A percentile compares a stretch with the other conserved stretches of the same genome.
Evolutionary conservation across 2,329 filamentous ascomycete species (phyloP).

Genomic region (Diplocarpon mali): DNA sequence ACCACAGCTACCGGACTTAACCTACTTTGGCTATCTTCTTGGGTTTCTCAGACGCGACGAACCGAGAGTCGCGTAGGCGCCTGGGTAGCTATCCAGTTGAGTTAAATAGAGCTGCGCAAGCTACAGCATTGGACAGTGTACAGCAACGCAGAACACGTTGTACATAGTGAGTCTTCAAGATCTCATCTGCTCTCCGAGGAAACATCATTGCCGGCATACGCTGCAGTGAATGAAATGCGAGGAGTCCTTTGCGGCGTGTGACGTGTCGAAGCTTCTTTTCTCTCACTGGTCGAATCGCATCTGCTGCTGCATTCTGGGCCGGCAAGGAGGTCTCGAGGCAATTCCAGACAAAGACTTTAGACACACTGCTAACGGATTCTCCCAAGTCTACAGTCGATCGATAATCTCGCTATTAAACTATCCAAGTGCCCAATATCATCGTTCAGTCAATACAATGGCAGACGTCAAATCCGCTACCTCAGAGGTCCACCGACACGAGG

Average conservation of each 20-base stretch:
- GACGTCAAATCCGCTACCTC: constrained; percentile 18
- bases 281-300: constrained; percentile 10
- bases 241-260: constrained; percentile 10
- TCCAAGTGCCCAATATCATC: not conserved
- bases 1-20: no score
- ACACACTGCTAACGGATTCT: constrained; percentile 11
- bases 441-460: constrained; percentile 19
- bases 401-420: not conserved
- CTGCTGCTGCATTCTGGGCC: constrained; percentile 5
- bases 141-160: constrained; percentile 10
- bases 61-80: no score
- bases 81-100: no score
- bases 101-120: not conserved
- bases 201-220: constrained; percentile 7
- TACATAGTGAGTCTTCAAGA: constrained; percentile 10
- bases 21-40: no score
- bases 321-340: constrained; percentile 7
- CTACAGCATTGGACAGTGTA: constrained; percentile 12
- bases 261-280: constrained; percentile 20
- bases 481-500: constrained; percentile 16
- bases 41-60: no score
- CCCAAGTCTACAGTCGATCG: constrained; percentile 3
- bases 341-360: not conserved
- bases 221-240: constrained; percentile 2
- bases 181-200: constrained; percentile 7